Evolutionary conservation across 257 asterid species (phyloP), one percentile per base, ranked within the genome.

Genomic region (Echium plantagineum): DNA sequence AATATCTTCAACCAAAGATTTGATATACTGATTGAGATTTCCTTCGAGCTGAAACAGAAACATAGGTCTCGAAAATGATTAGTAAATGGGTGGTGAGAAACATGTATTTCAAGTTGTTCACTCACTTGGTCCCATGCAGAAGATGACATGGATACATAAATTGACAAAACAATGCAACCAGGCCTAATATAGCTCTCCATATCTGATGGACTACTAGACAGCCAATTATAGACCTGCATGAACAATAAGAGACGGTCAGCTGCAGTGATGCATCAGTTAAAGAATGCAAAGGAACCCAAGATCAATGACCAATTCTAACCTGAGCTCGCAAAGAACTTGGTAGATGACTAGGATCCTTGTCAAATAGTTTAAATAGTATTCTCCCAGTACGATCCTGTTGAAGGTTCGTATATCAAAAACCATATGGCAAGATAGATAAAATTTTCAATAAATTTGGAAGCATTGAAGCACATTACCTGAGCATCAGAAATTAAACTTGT

Each of bases 161-260:
- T 52, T 22, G 98, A 78, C 17, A 90, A 70, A 55, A 90, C 70
- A 58, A 90, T 76, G 70, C 98, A 90, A 61, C 96, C 98, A 69
- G 98, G 98, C 69, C 89, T 83, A 66, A 90, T 87, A 74, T 85
- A 83, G 78, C 98, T 82, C 76, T 87, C 98, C 94, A 90, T 90
- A 65, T 87, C 96, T 18, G 96, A 78, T 18, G 98, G 98, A 72
- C 91, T 80, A 68, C 71, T 84, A 21, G 89, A 80, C 56, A 90
- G 91, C 98, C 98, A 90, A 66, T 77, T 81, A 75, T 58, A 75
- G 62, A 90, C 71, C 98, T 90, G 85, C 58, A 80, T 64, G 57
- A 18, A 60, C 69, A 21, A n/a, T 35, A 53, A 61, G 13, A 35
- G n/a, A 28, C 7, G 61, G 15, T 12, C 15, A 75, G 52, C 54